A percentile compares a stretch with the other conserved stretches of the same genome.
Conservation (phyloP, 345 rosid genomes). For the Trapa incisa region DNA sequence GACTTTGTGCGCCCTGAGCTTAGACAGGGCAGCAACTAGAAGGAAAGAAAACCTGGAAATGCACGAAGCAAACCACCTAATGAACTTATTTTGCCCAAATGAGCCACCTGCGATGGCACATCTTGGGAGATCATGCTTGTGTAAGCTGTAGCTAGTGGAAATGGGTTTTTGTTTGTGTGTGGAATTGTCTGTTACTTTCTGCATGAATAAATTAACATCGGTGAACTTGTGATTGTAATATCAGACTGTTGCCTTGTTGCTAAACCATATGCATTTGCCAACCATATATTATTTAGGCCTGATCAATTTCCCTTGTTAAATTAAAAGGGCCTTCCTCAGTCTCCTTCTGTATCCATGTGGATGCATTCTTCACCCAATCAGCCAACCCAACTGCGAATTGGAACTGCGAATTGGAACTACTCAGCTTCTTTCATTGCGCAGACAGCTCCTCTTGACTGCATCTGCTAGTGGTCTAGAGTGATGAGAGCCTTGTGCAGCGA, state of each 20-base stretch:
- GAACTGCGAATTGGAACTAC: too few relatives aligned
- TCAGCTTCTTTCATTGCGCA: too few relatives aligned
- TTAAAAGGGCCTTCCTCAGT: neutral
- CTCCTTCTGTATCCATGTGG: too few relatives aligned
- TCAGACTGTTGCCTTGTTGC: neutral
- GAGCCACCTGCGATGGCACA: neutral
- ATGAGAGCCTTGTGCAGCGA: too few relatives aligned
- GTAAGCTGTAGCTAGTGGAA: neutral
- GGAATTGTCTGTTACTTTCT: neutral
- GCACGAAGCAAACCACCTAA: neutral
- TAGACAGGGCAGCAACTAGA: constrained; percentile 40
- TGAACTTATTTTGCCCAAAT: neutral
- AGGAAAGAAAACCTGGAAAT: neutral
- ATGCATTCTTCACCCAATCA: too few relatives aligned
- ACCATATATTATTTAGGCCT: neutral
- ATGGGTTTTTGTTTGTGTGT: neutral
- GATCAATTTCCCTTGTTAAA: neutral
- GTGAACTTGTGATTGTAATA: neutral
- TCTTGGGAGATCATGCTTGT: neutral
- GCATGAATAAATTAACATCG: neutral
- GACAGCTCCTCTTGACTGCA: too few relatives aligned
- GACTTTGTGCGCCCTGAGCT: constrained; percentile 82
- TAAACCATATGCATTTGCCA: neutral
- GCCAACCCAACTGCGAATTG: too few relatives aligned
- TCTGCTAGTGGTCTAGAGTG: too few relatives aligned